phyloP scores from a whole-genome alignment of 768 basidiomycete species.

The Pulveroboletus sp. region DNA sequence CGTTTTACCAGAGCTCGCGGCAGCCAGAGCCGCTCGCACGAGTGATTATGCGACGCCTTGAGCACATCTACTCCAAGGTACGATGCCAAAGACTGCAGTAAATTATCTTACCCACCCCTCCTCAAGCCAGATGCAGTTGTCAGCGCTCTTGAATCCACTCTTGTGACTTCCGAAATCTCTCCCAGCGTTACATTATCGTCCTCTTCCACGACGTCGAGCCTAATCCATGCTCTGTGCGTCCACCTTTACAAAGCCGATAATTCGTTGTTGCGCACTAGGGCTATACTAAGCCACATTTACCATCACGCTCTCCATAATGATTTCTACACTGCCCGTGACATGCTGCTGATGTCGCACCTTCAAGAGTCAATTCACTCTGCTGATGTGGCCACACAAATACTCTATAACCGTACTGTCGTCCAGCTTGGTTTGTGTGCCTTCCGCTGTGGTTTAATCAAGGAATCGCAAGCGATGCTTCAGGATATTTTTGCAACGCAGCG shows the following conservation, averaged over 20 bases:
- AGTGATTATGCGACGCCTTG: constrained; percentile 90
- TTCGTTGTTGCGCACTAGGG: constrained; percentile 88
- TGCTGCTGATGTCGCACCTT: constrained; percentile 97
- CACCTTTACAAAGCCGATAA: constrained; percentile 91
- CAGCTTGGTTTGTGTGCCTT: constrained; percentile 97
- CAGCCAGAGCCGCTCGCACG: constrained; percentile 78
- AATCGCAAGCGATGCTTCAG: constrained; percentile 86
- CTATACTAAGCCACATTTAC: constrained; percentile 97
- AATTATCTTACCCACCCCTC: constrained; percentile 6
- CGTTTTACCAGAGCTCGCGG: constrained; percentile 79
- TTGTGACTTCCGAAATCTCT: constrained; percentile 51
- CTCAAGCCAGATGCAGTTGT: constrained; percentile 87
- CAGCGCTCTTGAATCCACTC: constrained; percentile 77
- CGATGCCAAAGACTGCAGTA: not conserved
- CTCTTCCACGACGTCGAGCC: constrained; percentile 56
- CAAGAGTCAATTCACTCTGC: constrained; percentile 96
- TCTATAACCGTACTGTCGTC: constrained; percentile 96
- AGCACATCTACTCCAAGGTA: constrained; percentile 98
- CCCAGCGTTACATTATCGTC: constrained; percentile 57
- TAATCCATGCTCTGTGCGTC: constrained; percentile 86
- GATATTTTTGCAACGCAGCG: constrained; percentile 97
- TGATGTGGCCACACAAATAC: constrained; percentile 94
- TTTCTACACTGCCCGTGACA: constrained; percentile 94
- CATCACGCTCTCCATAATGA: constrained; percentile 96
- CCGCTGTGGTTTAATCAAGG: constrained; percentile 89